phyloP scores from a whole-genome alignment of 257 asterid species.

The Nyctanthes arbortristis region DNA sequence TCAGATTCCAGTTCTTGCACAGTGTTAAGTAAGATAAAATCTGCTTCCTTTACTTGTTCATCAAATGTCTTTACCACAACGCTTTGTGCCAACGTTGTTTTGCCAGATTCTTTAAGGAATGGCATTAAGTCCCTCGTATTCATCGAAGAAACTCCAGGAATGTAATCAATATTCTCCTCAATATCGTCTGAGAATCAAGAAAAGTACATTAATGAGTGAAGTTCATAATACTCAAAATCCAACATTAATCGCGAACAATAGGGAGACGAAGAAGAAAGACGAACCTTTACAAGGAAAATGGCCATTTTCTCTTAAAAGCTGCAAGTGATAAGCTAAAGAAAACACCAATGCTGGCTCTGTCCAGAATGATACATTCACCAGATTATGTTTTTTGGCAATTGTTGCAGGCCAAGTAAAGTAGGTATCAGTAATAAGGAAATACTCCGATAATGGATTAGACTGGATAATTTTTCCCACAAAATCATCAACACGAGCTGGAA shows the following conservation, averaged over 20 bases:
- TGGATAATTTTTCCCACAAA: constrained; percentile 33
- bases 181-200: constrained; percentile 34
- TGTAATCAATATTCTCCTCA: constrained; percentile 50
- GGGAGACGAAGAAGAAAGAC: constrained; percentile 1
- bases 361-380: constrained; percentile 54
- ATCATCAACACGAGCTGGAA: constrained; percentile 43
- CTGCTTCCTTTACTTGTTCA: constrained; percentile 51
- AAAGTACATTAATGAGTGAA: too few species aligned
- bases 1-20: constrained; percentile 58
- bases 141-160: constrained; percentile 60
- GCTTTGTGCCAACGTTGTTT: constrained; percentile 26
- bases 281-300: constrained; percentile 46
- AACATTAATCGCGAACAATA: too few species aligned
- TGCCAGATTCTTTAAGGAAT: constrained; percentile 33
- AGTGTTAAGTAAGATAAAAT: constrained; percentile 63
- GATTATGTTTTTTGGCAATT: constrained; percentile 45
- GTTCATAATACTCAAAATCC: too few species aligned
- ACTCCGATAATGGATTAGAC: constrained; percentile 30
- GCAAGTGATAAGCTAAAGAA: constrained; percentile 41
- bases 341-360: constrained; percentile 53
- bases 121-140: constrained; percentile 56
- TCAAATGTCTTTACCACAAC: constrained; percentile 39
- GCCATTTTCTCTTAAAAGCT: constrained; percentile 38
- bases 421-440: constrained; percentile 52
- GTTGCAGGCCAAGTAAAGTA: constrained; percentile 41